phyloP scores from a whole-genome alignment of 2,329 filamentous ascomycete species.

The Trichoderma sp. region DNA sequence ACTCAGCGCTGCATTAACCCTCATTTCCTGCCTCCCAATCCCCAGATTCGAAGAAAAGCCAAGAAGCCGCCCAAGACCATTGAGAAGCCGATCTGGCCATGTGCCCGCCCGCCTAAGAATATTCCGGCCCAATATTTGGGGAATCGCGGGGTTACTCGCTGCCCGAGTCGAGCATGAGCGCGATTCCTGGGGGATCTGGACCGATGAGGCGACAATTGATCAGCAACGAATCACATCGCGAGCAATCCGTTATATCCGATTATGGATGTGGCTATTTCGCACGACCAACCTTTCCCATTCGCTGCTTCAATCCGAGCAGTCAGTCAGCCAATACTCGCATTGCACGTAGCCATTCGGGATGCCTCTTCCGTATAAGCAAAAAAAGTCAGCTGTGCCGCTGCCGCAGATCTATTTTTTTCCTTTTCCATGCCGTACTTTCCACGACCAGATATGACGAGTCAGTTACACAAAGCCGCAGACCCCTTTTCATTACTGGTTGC shows the following conservation, averaged over 20 bases:
- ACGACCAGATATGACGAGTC: slow-evolving; percentile 18
- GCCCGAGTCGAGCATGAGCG: slow-evolving; percentile 3
- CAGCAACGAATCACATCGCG: background rate
- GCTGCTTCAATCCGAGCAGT: slow-evolving; percentile 5
- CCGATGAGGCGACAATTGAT: slow-evolving; percentile 17
- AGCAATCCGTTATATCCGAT: slow-evolving; percentile 12
- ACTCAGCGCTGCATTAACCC: slow-evolving; percentile 10
- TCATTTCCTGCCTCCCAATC: background rate
- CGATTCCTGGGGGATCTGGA: background rate
- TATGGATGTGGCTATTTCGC: slow-evolving; percentile 1
- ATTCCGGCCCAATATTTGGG: slow-evolving; percentile 8
- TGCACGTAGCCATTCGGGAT: slow-evolving; percentile 25
- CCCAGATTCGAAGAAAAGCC: background rate
- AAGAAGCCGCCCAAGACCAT: slow-evolving; percentile 14
- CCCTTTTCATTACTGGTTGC: background rate
- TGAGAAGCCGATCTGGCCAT: background rate
- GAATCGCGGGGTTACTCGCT: slow-evolving; percentile 17
- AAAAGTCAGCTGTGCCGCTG: background rate
- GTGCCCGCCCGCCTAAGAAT: slow-evolving; percentile 1
- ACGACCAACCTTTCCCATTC: slow-evolving; percentile 4
- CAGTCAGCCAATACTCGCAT: slow-evolving; percentile 23
- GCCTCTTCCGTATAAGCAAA: slow-evolving; percentile 26
- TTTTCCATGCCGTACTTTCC: slow-evolving; percentile 2
- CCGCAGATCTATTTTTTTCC: background rate
- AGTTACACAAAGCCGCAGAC: background rate